phyloP scores from a whole-genome alignment of 495 filamentous ascomycete species.

The Penicillium odoratum region DNA sequence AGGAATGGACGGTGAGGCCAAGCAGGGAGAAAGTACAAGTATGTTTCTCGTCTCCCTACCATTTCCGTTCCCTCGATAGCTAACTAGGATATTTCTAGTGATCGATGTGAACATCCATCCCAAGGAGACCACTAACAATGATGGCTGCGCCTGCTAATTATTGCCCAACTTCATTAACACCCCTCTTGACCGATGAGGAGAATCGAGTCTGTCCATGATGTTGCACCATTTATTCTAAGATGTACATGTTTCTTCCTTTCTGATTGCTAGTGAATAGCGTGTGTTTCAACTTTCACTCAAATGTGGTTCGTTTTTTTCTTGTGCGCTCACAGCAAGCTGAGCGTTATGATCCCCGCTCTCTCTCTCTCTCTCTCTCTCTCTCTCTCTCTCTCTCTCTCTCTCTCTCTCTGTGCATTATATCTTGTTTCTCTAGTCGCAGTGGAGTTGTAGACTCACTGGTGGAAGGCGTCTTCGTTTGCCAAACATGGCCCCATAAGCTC shows the following conservation, averaged over 20 bases:
- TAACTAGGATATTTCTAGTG: conserved; percentile 53
- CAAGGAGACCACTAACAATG: conserved; percentile 66
- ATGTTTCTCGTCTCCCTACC: conserved; percentile 10
- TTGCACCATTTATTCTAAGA: conserved; percentile 39
- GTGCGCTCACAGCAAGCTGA: conserved; percentile 19
- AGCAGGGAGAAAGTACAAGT: conserved; percentile 65
- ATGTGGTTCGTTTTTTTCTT: conserved; percentile 16
- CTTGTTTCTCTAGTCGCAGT: conserved; percentile 15
- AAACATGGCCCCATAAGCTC: conserved; percentile 12
- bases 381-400: not conserved
- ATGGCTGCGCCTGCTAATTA: conserved; percentile 77
- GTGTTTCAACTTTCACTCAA: conserved; percentile 28
- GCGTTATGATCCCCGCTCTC: conserved; percentile 26
- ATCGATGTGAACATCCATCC: conserved; percentile 93
- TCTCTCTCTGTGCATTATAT: conserved; percentile 21
- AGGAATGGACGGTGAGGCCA: conserved; percentile 90
- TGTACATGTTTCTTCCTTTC: conserved; percentile 40
- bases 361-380: conserved; percentile 17
- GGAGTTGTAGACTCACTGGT: conserved; percentile 10
- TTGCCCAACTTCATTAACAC: conserved; percentile 11
- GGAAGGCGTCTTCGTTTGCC: conserved; percentile 8
- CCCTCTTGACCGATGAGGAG: conserved; percentile 33
- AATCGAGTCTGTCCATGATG: conserved; percentile 44
- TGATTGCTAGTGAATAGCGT: conserved; percentile 30
- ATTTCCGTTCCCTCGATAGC: not conserved